Base-by-base conservation (phyloP, 257 asterid species). In the Ehretia macrophylla region DNA sequence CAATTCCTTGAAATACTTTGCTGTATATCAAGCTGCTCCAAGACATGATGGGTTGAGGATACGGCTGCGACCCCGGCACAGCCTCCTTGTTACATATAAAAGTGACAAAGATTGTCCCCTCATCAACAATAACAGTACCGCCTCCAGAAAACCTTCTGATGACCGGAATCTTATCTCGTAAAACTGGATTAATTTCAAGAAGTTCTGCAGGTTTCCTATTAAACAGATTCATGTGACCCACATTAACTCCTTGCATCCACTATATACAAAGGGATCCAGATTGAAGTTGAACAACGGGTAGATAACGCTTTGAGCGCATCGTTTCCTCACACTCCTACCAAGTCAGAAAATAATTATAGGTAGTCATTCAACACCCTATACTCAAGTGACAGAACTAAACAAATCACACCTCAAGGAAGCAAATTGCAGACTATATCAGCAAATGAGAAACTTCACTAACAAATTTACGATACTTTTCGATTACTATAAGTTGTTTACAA, bases 121-220 rank as follows among this genome's bases (percentile, higher is more conserved):
- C 82, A 67, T 88, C 98, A 60, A 91, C 97, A 60, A 88, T 79
- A 44, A 91, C 98, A 58, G 98, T 91, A 59, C 98, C 98, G 49
- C 98, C 98, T 61, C 98, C 98, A 0, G 95, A 77, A 67, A 88
- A 88, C 75, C 98, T 81, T 68, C 84, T 83, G 61, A 91, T 72
- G 54, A 91, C 96, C 17, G 97, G 93, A 64, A 91, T 77, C 65
- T 78, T 81, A 67, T 88, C 98, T 73, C 70, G 77, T 63, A 85
- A 59, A 63, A 88, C 95, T 55, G 90, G 68, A 21, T 76, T 73
- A 5, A 75, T 72, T 60, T 82, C 86, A 70, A 91, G 69, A 69
- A 88, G 97, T 75, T 88, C 95, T 59, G 81, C 69, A 3, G 97
- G 84, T 65, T 82, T 91, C 79, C 97, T 90, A 72, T 47, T 62